A percentile compares a stretch with the other conserved stretches of the same genome.
phyloP scores from a whole-genome alignment of 129 eudicot genomes.

The Mikania micrantha region DNA sequence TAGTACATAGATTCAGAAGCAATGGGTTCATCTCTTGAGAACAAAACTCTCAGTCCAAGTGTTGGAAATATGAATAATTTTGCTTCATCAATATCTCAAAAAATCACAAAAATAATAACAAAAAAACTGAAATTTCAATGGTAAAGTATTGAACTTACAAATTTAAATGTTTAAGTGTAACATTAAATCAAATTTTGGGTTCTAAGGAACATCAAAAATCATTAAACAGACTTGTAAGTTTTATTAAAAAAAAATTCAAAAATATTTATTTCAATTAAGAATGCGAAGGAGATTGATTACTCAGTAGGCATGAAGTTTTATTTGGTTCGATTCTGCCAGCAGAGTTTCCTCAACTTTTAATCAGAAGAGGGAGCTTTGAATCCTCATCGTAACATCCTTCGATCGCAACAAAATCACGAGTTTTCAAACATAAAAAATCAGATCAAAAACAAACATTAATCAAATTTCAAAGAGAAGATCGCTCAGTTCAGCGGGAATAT shows the following conservation, averaged over 20 bases:
- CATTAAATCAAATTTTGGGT: too few species aligned
- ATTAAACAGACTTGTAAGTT: too few species aligned
- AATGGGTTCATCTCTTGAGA: constrained; percentile 24
- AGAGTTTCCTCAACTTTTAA: constrained; percentile 27
- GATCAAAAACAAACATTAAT: not conserved
- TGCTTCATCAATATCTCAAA: constrained; percentile 38
- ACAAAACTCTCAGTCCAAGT: constrained; percentile 46
- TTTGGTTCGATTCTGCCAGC: constrained; percentile 61
- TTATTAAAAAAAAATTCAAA: too few species aligned
- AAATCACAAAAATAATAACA: too few species aligned
- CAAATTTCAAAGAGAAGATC: not conserved
- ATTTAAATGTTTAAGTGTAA: too few species aligned
- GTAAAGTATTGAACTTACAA: too few species aligned
- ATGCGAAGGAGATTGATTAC: constrained; percentile 10
- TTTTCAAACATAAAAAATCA: not conserved
- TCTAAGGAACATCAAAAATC: too few species aligned
- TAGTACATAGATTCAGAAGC: constrained; percentile 42
- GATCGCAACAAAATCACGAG: not conserved
- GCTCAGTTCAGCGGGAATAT: constrained; percentile 81
- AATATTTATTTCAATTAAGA: too few species aligned
- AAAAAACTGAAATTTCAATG: not conserved
- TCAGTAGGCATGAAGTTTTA: constrained; percentile 33
- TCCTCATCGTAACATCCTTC: constrained; percentile 39
- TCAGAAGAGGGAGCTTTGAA: constrained; percentile 58
- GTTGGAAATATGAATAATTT: constrained; percentile 34